Conservation (phyloP, 83 land plant species). For the Picea engelmannii region DNA sequence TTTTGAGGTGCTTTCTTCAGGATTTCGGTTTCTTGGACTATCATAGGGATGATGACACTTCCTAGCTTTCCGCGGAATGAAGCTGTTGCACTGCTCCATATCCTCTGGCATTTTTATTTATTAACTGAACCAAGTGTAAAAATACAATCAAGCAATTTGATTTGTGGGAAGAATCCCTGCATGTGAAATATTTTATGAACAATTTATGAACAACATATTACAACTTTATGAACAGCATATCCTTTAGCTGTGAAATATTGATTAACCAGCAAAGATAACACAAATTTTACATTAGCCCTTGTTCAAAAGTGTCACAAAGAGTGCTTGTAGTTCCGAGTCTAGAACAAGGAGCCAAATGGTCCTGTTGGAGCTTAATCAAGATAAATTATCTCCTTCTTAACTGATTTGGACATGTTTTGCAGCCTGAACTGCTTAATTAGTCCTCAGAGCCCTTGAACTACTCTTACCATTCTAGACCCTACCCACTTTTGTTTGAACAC, state of each 20-base stretch:
- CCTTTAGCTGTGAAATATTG: neutral
- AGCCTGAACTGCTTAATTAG: no score
- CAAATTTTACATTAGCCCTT: neutral
- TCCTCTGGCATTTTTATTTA: constrained; percentile 15
- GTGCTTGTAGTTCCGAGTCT: neutral
- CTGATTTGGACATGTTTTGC: no score
- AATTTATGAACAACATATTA: neutral
- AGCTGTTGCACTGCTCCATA: neutral
- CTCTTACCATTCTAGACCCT: no score
- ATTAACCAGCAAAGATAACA: neutral
- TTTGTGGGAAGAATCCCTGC: constrained; percentile 4
- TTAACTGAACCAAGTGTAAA: constrained; percentile 6
- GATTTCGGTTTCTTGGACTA: constrained; percentile 11
- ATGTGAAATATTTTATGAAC: neutral
- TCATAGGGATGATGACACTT: constrained; percentile 11
- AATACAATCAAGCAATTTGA: constrained; percentile 14
- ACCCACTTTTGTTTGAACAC: no score
- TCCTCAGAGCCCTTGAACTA: no score
- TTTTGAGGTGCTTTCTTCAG: constrained; percentile 34
- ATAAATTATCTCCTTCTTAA: no score
- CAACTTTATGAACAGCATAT: neutral
- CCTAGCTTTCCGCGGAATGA: constrained; percentile 12
- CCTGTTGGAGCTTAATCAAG: neutral
- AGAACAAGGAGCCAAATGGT: neutral
- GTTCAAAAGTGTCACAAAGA: neutral